Evolutionary conservation across 768 basidiomycete genomes (phyloP), one percentile per base, ranked within the genome.

Genomic region (Tricholoma terreum): DNA sequence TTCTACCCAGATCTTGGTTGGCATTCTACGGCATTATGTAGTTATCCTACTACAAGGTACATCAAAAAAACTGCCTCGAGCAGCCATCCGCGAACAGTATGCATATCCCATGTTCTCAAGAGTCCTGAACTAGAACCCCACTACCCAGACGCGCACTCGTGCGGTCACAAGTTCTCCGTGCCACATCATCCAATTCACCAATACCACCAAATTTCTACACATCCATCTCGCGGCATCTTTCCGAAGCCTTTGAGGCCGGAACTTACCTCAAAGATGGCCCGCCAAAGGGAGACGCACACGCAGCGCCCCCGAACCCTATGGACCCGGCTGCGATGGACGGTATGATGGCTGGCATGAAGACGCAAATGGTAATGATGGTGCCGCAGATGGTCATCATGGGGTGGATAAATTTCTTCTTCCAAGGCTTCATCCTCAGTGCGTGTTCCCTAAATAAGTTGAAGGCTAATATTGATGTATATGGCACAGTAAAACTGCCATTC

Each of bases 381-480:
- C 92, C 91, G 15, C 91, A 98, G 74, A 98, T 98, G 90, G 81
- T 97, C 58, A 93, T 98, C 63, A 98, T 98, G 96, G 95, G 94
- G 52, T 98, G 96, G 92, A 98, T 99, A 75, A 98, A 94, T 72
- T 94, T 95, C 73, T 99, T 99, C 85, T 99, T 98, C 77, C 90
- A 96, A 67, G 97, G 97, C 27, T 98, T 98, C 70, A 91, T 99
- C 57, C 81, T 98, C 57, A 98, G 96, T 98, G 70, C 72, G 95
- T 85, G 35, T 45, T 53, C 34, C 48, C 42, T 19, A 24, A 40
- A 50, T 19, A 11, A 6, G n/a, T 21, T 24, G 38, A 38, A 6
- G 9, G 40, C 19, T 35, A 21, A 40, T 17, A 50, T 30, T 56
- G 22, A 62, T 11, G 35, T 19, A 7, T 40, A 36, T 50, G n/a